Evolutionary conservation across 495 filamentous ascomycete genomes (phyloP), one percentile per base, ranked within the genome.

Genomic region (Podospora anserina): DNA sequence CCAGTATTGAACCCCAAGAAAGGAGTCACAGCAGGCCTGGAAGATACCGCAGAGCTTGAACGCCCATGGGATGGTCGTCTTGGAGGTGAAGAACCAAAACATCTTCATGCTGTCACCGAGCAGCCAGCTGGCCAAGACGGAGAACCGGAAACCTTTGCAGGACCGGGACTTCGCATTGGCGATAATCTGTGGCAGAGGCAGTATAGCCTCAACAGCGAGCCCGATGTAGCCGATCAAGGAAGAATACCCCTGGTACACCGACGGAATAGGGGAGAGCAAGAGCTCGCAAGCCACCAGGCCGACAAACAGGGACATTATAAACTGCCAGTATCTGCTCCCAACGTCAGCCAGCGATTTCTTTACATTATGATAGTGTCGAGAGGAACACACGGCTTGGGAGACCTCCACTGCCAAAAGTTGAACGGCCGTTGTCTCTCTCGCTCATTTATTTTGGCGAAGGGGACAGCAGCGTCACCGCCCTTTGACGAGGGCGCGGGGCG

Each of bases 11-110:
- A 91, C 72, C 16, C 93, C 95, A 67, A 98, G 82, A 67, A 91
- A 91, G 30, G 83, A 74, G 80, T 99, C 95, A 76, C 96, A 96
- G 6, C 83, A 76, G 70, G 92, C 92, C 82, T 99, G 95, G 79
- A 98, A 95, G 49, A 96, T 86, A 68, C 91, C 95, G 73, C 95
- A 97, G 61, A 94, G 69, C 79, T 96, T 96, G 82, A 99, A 99
- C 2, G 92, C 88, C 85, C 87, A 87, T 0, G 94, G 92, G 59
- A 99, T 92, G 63, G 89, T 86, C 15, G 83, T 82, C 30, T 82
- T 82, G 15, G 91, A 89, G 44, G 84, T 88, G 77, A 92, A 93
- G 80, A 98, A 97, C 82, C 91, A 99, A 59, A 89, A 89, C 88
- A 97, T 91, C 84, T 99, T 99, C 90, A 97, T 96, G 44, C 87